Percentiles rank a stretch among this genome's conserved stretches.
These are phyloP conservation scores for Lizonia empirigonia DNA, from an alignment of 2,329 filamentous ascomycete genomes.

Conservation along the genomic window DNA sequence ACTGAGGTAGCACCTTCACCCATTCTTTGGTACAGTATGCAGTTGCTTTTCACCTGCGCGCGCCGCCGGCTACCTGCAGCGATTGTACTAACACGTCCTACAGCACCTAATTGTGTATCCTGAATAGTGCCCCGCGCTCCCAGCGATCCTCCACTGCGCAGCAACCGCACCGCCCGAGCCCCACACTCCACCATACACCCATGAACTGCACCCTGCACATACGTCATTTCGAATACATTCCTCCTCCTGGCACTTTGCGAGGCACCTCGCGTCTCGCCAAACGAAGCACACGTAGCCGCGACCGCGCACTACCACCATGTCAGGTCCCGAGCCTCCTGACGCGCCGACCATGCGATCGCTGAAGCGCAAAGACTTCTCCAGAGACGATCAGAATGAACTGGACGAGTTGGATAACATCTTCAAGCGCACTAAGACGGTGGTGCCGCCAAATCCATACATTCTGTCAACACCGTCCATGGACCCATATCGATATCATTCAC, in stretches of 20 bases:
- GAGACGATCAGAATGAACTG: conserved; percentile 45
- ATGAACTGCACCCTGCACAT: conserved; percentile 21
- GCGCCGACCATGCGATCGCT: conserved; percentile 34
- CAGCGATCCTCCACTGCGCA: conserved; percentile 5
- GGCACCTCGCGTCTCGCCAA: neutral
- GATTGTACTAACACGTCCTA: neutral
- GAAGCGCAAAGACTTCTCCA: conserved; percentile 36
- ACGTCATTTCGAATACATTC: conserved; percentile 11
- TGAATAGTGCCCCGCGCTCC: conserved; percentile 2
- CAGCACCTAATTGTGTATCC: conserved; percentile 12
- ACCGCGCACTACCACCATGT: conserved; percentile 33
- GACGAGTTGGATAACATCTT: conserved; percentile 49
- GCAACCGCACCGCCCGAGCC: neutral
- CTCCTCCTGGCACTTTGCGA: no score
- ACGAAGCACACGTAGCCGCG: neutral
- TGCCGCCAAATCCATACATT: conserved; percentile 54
- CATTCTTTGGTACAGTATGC: conserved; percentile 12
- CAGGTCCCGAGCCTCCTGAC: conserved; percentile 35
- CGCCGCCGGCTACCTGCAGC: conserved; percentile 1
- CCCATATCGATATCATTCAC: conserved; percentile 52
- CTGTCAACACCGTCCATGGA: conserved; percentile 55
- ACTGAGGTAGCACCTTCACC: conserved; percentile 34
- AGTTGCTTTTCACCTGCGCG: conserved; percentile 1
- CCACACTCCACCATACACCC: conserved; percentile 12
- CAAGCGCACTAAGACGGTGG: conserved; percentile 51